Conservation (phyloP, 768 basidiomycete species). For the Vishniacozyma victoriae region DNA sequence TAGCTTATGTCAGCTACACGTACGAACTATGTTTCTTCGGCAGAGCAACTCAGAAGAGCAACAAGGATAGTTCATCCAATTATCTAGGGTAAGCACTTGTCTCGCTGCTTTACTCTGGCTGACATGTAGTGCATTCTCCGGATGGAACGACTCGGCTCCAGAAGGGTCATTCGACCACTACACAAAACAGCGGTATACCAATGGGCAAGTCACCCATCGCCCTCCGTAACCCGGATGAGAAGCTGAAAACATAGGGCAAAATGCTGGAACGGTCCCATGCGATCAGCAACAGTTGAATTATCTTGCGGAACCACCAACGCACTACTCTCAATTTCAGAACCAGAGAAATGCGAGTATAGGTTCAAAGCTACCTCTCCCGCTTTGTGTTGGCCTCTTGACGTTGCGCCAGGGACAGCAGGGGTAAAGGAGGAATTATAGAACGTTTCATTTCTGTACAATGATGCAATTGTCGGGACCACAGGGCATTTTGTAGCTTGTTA, state of each 20-base stretch:
- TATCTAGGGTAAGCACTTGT: conserved; percentile 70
- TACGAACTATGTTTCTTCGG: conserved; percentile 92
- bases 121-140: conserved; percentile 53
- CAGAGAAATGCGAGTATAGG: conserved; percentile 95
- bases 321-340: conserved; percentile 69
- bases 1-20: conserved; percentile 64
- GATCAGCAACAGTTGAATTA: conserved; percentile 69
- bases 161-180: conserved; percentile 66
- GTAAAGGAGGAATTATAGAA: neutral
- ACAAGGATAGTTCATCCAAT: conserved; percentile 65
- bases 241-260: conserved; percentile 58
- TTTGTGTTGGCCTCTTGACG: conserved; percentile 55
- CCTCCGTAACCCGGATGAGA: neutral
- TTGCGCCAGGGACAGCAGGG: conserved; percentile 32
- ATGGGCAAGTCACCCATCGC: conserved; percentile 27
- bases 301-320: conserved; percentile 81
- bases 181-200: conserved; percentile 69
- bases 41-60: conserved; percentile 79
- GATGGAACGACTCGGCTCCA: conserved; percentile 66
- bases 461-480: no score
- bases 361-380: conserved; percentile 80
- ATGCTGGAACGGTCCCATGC: conserved; percentile 95
- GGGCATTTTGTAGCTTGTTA: no score
- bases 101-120: neutral
- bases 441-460: no score